Percentiles rank a stretch among this genome's conserved stretches.
phyloP scores from a whole-genome alignment of 164 flowering plant species.

The Dillenia suffruticosa region DNA sequence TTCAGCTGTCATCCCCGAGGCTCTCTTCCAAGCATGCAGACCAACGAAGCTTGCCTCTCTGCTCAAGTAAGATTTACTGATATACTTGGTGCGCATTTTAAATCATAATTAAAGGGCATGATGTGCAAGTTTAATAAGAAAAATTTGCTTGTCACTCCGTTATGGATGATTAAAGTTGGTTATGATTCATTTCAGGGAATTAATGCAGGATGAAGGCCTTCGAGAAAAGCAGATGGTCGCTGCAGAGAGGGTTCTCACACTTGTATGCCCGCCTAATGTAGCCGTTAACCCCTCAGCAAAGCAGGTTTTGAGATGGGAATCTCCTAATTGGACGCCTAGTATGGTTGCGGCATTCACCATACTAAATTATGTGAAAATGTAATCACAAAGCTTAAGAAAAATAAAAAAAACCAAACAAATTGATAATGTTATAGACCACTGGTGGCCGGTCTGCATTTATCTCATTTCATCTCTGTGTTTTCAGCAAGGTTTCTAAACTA shows the following conservation, averaged over 20 bases:
- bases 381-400: too few relatives aligned
- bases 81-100: too few relatives aligned
- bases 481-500: too few relatives aligned
- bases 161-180: neutral
- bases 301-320: neutral
- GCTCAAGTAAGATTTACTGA: slow-evolving; percentile 38
- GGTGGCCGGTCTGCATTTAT: too few relatives aligned
- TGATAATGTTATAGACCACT: too few relatives aligned
- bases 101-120: too few relatives aligned
- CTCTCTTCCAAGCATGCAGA: slow-evolving; percentile 66
- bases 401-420: too few relatives aligned
- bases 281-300: slow-evolving; percentile 7
- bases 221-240: slow-evolving; percentile 51
- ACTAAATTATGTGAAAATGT: slow-evolving; percentile 8
- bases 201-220: slow-evolving; percentile 35
- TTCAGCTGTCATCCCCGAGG: slow-evolving; percentile 83
- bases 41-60: slow-evolving; percentile 50
- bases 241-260: slow-evolving; percentile 48
- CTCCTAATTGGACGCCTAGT: slow-evolving; percentile 39
- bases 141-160: too few relatives aligned
- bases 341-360: slow-evolving; percentile 64
- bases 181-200: slow-evolving; percentile 39
- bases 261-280: neutral
- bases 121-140: too few relatives aligned
- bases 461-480: too few relatives aligned